Evolutionary conservation across 768 basidiomycete genomes (phyloP).

Genomic region (Crucibulum laeve): DNA sequence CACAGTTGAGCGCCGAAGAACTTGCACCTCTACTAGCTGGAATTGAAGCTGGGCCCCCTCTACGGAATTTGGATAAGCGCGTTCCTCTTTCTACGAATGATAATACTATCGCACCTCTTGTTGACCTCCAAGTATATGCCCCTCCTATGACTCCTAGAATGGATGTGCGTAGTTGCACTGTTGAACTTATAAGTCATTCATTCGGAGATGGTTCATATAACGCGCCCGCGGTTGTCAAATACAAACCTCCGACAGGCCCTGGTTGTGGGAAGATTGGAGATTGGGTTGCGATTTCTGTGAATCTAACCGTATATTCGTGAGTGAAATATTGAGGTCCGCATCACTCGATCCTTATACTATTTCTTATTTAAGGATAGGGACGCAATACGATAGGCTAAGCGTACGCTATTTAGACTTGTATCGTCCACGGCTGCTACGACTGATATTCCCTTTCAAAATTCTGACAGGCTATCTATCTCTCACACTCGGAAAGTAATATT

Average conservation of each 20-base stretch:
- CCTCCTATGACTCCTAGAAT: slow-evolving; percentile 14
- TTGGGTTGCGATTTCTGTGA: slow-evolving; percentile 47
- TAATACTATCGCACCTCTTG: slow-evolving; percentile 18
- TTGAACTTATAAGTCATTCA: slow-evolving; percentile 20
- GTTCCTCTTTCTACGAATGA: slow-evolving; percentile 16
- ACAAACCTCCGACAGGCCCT: slow-evolving; percentile 42
- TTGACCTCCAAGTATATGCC: slow-evolving; percentile 25
- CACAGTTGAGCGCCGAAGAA: not conserved
- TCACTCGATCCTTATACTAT: not conserved
- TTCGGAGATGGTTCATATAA: slow-evolving; percentile 25
- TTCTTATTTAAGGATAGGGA: not conserved
- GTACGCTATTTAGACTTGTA: not conserved
- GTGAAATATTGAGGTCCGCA: slow-evolving; percentile 6
- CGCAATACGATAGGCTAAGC: not conserved
- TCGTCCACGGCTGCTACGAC: too few species aligned
- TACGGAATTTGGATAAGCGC: not conserved
- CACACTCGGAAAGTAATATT: not conserved
- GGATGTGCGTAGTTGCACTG: slow-evolving; percentile 15
- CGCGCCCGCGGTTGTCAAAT: slow-evolving; percentile 19
- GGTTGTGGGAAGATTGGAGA: slow-evolving; percentile 49
- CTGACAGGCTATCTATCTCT: not conserved
- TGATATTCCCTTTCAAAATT: not conserved
- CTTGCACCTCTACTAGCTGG: not conserved
- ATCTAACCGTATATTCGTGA: slow-evolving; percentile 51
- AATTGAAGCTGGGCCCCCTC: too few species aligned